These are phyloP conservation scores for Candida oleophila DNA, from an alignment of 805 yeast species.

Conservation along the genomic window DNA sequence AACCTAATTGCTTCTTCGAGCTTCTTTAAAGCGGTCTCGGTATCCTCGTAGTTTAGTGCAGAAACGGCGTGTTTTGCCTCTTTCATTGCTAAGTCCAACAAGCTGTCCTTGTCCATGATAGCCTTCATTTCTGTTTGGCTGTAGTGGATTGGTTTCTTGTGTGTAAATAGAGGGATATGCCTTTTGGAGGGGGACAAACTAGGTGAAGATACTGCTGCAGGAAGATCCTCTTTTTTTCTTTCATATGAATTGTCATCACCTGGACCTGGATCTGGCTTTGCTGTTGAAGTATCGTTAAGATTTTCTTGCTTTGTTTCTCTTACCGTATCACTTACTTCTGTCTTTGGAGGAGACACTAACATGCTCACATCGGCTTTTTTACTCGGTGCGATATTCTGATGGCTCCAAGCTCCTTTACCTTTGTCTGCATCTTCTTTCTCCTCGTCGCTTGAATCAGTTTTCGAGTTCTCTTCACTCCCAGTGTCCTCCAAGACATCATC, in stretches of 20 bases:
- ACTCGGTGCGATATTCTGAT: not conserved
- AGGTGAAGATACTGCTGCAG: not conserved
- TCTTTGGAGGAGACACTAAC: not conserved
- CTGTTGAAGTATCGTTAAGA: too few species aligned
- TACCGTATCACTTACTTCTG: too few species aligned
- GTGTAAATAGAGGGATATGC: slow-evolving; percentile 10
- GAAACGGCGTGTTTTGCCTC: slow-evolving; percentile 8
- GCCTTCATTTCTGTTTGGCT: slow-evolving; percentile 15
- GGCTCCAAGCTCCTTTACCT: not conserved
- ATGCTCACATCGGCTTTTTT: not conserved
- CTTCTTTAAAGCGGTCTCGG: slow-evolving; percentile 4
- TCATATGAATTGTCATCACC: too few species aligned
- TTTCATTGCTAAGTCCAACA: slow-evolving; percentile 15
- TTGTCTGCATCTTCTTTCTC: not conserved
- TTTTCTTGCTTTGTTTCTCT: too few species aligned
- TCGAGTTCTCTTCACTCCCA: not conserved
- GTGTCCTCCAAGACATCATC: slow-evolving; percentile 10
- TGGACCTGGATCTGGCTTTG: too few species aligned
- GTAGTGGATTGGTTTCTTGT: slow-evolving; percentile 9
- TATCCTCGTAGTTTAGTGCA: slow-evolving; percentile 5
- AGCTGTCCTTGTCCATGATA: slow-evolving; percentile 13
- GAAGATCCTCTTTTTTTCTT: too few species aligned
- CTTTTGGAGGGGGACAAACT: slow-evolving; percentile 7
- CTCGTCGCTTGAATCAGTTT: not conserved
- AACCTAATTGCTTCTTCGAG: slow-evolving; percentile 1